Conservation (phyloP, 148 eudicot genomes). For the Fagopyrum esculentum region DNA sequence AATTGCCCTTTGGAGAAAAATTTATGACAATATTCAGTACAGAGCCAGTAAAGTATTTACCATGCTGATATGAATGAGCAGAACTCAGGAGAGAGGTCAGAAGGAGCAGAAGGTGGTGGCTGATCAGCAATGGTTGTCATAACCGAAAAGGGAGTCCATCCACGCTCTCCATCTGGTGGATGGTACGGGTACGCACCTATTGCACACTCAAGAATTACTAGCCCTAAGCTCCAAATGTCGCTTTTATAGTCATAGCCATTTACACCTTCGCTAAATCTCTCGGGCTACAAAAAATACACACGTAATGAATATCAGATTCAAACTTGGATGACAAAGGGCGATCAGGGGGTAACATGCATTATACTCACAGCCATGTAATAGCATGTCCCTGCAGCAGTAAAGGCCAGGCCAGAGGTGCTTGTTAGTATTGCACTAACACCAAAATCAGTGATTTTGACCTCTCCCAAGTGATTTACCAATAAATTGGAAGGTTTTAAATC, state of each 20-base stretch:
- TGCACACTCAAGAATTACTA: slow-evolving; percentile 90
- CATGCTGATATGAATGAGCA: slow-evolving; percentile 90
- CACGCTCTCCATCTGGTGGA: slow-evolving; percentile 53
- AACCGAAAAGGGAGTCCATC: slow-evolving; percentile 64
- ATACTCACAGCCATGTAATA: slow-evolving; percentile 92
- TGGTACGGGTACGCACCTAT: slow-evolving; percentile 75
- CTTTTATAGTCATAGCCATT: slow-evolving; percentile 52
- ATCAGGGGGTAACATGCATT: not conserved
- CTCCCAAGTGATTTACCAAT: slow-evolving; percentile 92
- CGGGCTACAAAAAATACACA: slow-evolving; percentile 49
- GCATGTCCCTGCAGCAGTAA: slow-evolving; percentile 84
- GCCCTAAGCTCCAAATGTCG: slow-evolving; percentile 97
- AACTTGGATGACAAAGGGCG: not conserved
- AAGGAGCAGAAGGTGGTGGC: slow-evolving; percentile 69
- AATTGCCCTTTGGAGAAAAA: too few relatives aligned
- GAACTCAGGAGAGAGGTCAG: slow-evolving; percentile 82
- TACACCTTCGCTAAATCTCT: slow-evolving; percentile 63
- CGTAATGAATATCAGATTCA: not conserved
- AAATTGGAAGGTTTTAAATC: slow-evolving; percentile 95
- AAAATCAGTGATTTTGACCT: slow-evolving; percentile 97
- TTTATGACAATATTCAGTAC: not conserved
- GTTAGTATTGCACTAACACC: slow-evolving; percentile 94
- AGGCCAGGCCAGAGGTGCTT: slow-evolving; percentile 89
- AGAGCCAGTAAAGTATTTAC: slow-evolving; percentile 28
- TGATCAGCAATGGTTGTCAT: slow-evolving; percentile 82